A percentile compares a stretch with the other conserved stretches of the same genome.
phyloP scores from a whole-genome alignment of 805 yeast species.

The Starmerella sp. region DNA sequence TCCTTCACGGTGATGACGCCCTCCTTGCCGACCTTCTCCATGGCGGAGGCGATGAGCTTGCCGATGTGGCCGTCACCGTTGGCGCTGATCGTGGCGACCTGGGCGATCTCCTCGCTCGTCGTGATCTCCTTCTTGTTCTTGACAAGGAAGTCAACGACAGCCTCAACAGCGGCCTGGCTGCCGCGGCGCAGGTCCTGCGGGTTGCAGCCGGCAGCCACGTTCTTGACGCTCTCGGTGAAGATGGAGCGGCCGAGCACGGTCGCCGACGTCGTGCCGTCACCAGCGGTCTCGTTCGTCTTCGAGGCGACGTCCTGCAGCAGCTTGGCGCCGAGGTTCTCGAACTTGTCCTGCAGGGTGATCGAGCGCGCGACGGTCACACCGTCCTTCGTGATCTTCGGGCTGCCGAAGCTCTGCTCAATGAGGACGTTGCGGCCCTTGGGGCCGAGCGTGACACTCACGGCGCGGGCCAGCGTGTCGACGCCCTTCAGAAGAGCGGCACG shows the following conservation, averaged over 20 bases:
- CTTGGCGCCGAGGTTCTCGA: slow-evolving; percentile 94
- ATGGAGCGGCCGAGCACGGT: slow-evolving; percentile 93
- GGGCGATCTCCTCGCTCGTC: slow-evolving; percentile 89
- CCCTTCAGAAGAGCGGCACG: slow-evolving; percentile 89
- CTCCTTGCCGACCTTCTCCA: slow-evolving; percentile 98
- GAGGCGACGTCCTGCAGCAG: slow-evolving; percentile 92
- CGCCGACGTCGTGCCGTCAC: slow-evolving; percentile 98
- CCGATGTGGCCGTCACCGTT: slow-evolving; percentile 94
- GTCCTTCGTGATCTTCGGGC: slow-evolving; percentile 97
- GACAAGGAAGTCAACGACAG: slow-evolving; percentile 75
- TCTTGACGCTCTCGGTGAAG: slow-evolving; percentile 87
- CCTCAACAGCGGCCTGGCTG: slow-evolving; percentile 91
- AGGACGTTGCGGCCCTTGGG: slow-evolving; percentile 97
- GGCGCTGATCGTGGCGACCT: slow-evolving; percentile 96
- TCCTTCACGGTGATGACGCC: slow-evolving; percentile 97
- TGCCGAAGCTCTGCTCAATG: slow-evolving; percentile 91
- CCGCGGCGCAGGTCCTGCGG: slow-evolving; percentile 98
- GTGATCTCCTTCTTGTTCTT: slow-evolving; percentile 85
- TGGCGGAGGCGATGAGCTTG: slow-evolving; percentile 78
- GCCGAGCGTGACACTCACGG: slow-evolving; percentile 92
- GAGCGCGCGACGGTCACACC: slow-evolving; percentile 96
- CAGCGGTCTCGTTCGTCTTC: slow-evolving; percentile 94
- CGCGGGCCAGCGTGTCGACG: slow-evolving; percentile 89
- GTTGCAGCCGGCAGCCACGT: slow-evolving; percentile 97
- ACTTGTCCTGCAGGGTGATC: slow-evolving; percentile 71